Evolutionary conservation across 495 filamentous ascomycete species (phyloP), one percentile per base, ranked within the genome.

Genomic region (Chaetomium cochliodes): DNA sequence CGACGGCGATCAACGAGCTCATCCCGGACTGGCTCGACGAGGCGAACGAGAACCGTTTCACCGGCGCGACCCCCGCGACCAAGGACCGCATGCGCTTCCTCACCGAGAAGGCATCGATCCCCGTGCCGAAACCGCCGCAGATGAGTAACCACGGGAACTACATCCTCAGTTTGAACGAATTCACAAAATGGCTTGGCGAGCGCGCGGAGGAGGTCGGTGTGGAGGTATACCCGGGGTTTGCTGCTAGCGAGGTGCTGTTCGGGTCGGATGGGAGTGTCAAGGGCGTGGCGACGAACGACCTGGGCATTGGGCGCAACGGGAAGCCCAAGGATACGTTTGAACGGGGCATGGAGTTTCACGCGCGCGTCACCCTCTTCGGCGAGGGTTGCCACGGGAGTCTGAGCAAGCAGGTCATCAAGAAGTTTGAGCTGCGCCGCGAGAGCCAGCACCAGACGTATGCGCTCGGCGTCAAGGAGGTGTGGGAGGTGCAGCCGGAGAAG

Each of bases 111-210:
- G 82, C 81, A 28, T 81, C 92, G 0, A 85, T 93, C 66, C 90
- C 90, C 12, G 83, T 97, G 47, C 94, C 94, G 5, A 83, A 87
- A 7, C 96, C 94, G 23, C 96, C 94, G 30, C 94, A 98, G 80
- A 98, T 99, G 96, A 85, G 96, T 77, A 99, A 99, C 75, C 84
- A 96, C 69, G 94, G 94, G 23, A 99, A 99, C 74, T 97, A 94
- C 74, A 99, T 99, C 64, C 83, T 99, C 68, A 96, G 92, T 73
- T 76, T 99, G 70, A 97, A 93, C 73, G 90, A 98, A 73, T 87
- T 98, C 65, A 88, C 87, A 41, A 96, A 93, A 74, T 99, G 94
- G 94, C 80, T 99, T 16, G 91, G 90, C 18, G 94, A 98, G 73
- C 84, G 94, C 23, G 94, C 94, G 5, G 96, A 98, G 78, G 94